phyloP scores from a whole-genome alignment of 768 basidiomycete species.

The Lactarius tabidus region DNA sequence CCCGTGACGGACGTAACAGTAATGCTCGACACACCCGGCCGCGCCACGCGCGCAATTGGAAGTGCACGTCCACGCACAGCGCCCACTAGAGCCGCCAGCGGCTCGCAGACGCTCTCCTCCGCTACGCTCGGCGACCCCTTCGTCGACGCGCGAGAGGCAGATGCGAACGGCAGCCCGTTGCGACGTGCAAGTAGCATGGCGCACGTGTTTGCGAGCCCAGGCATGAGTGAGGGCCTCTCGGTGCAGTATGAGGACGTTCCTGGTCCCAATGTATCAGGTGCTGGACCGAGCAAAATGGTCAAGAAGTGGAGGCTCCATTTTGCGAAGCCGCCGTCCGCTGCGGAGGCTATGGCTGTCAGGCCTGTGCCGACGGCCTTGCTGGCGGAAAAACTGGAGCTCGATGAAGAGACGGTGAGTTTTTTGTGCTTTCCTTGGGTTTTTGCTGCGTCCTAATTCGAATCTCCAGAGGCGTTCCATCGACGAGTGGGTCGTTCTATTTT shows the following conservation, averaged over 20 bases:
- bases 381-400: constrained; percentile 33
- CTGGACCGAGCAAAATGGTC: constrained; percentile 10
- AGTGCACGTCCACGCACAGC: background rate
- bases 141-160: constrained; percentile 12
- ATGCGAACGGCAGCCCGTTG: constrained; percentile 8
- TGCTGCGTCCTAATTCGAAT: background rate
- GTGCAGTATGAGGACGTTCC: constrained; percentile 16
- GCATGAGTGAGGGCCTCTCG: constrained; percentile 21
- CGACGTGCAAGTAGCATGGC: background rate
- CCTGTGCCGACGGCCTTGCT: constrained; percentile 34
- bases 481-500: background rate
- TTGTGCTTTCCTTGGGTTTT: background rate
- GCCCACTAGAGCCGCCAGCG: background rate
- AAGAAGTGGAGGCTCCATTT: constrained; percentile 43
- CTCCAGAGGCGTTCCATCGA: constrained; percentile 31
- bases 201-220: constrained; percentile 9
- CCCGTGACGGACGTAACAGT: constrained; percentile 17
- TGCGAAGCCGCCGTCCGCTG: constrained; percentile 36
- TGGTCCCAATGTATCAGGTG: constrained; percentile 13
- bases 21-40: constrained; percentile 11
- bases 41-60: constrained; percentile 3
- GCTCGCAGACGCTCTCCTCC: background rate
- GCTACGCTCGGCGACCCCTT: constrained; percentile 1
- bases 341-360: constrained; percentile 29
- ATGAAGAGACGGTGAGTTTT: constrained; percentile 42